Conservation (phyloP, 257 asterid genomes). For the Cordia subcordata region DNA sequence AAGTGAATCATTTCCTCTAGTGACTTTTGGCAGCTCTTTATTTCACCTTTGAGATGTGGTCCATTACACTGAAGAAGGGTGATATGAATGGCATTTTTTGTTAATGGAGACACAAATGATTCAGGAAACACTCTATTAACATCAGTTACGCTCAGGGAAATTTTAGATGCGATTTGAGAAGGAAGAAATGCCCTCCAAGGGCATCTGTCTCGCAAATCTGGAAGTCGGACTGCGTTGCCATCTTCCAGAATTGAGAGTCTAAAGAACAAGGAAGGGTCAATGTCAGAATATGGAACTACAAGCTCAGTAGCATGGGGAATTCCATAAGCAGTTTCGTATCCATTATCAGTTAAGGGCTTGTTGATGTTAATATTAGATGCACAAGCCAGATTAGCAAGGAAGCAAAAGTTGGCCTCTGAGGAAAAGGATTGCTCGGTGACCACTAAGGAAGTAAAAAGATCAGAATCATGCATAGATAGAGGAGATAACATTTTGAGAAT, state of each 20-base stretch:
- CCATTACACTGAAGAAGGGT: constrained; percentile 25
- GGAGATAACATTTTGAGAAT: constrained; percentile 34
- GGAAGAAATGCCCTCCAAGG: constrained; percentile 43
- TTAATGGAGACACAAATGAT: neutral
- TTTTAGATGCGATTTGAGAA: constrained; percentile 19
- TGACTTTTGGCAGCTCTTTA: constrained; percentile 28
- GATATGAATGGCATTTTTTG: constrained; percentile 16
- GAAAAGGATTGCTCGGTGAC: constrained; percentile 8
- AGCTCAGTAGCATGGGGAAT: no score
- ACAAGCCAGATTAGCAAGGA: constrained; percentile 22
- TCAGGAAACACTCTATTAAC: constrained; percentile 21
- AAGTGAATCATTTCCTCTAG: constrained; percentile 39
- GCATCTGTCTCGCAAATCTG: constrained; percentile 20
- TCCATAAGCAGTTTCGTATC: no score
- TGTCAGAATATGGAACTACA: neutral
- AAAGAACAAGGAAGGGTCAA: constrained; percentile 30
- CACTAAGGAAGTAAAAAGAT: no score
- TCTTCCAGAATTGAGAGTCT: constrained; percentile 20
- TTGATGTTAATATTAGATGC: neutral
- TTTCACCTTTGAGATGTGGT: constrained; percentile 26
- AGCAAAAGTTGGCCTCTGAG: constrained; percentile 23
- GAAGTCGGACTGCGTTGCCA: constrained; percentile 28
- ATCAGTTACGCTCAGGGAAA: constrained; percentile 4
- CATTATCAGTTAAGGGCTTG: neutral
- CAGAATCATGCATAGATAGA: constrained; percentile 6